A percentile compares a stretch with the other conserved stretches of the same genome.
Conservation (phyloP, 495 filamentous ascomycete species). For the Aspergillus mulundensis region DNA sequence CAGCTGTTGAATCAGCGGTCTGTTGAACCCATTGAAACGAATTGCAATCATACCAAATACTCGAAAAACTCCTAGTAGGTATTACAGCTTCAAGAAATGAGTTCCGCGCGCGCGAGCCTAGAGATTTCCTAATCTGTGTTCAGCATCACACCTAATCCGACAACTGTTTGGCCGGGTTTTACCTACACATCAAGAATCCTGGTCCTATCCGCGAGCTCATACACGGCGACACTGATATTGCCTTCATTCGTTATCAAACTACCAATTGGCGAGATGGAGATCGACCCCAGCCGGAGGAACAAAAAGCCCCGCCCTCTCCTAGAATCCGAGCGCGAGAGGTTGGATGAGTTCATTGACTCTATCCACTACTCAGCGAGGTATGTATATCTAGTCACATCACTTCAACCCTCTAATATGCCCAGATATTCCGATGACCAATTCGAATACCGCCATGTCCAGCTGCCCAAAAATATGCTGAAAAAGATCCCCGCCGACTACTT, state of each 20-base stretch:
- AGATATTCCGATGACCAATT: conserved; percentile 86
- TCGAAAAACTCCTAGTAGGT: too few species aligned
- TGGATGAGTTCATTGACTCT: conserved; percentile 85
- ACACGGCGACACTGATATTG: not conserved
- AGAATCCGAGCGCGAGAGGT: conserved; percentile 72
- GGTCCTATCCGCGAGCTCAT: too few species aligned
- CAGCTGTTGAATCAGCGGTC: not conserved
- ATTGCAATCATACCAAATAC: not conserved
- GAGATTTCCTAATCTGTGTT: too few species aligned
- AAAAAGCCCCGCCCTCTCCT: conserved; percentile 72
- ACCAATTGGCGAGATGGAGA: conserved; percentile 49
- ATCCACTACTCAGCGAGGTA: conserved; percentile 96
- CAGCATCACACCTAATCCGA: too few species aligned
- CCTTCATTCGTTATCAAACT: not conserved
- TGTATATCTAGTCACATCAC: not conserved
- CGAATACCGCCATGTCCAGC: conserved; percentile 94
- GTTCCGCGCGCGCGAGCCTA: too few species aligned
- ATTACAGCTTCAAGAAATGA: too few species aligned
- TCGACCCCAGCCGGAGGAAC: conserved; percentile 79
- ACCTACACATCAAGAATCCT: too few species aligned
- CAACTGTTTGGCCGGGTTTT: too few species aligned
- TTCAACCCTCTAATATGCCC: not conserved
- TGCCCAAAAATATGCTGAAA: conserved; percentile 97
- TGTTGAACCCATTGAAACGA: not conserved
- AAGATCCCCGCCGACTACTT: conserved; percentile 95